Base-by-base conservation (phyloP, 2,329 filamentous ascomycete genomes). In the Penicillium sp. region DNA sequence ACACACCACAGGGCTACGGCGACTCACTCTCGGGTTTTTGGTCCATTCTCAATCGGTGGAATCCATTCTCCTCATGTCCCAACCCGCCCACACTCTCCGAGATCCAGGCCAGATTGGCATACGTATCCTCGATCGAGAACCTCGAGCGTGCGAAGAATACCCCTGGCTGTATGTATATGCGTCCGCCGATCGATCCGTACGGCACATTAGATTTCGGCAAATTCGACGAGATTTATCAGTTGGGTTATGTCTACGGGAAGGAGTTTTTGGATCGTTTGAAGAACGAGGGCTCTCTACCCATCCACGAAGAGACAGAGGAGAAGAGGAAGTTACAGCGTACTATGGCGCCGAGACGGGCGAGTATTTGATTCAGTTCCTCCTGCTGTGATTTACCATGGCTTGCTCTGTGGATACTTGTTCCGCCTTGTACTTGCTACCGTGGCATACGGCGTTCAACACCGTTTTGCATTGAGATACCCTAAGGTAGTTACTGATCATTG, bases 41-140 rank as follows among this genome's bases (percentile, higher is more conserved):
- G 95, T 91, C 93, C 0, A 88, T 95, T 40, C 77, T 93, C 67
- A 99, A 99, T 71, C 86, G 95, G 42, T 99, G 94, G 94, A 99
- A 99, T 65, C 93, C 94, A 0, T 92, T 99, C 72, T 95, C 91
- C 1, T 82, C 84, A 1, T 87, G 87, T 56, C 90, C 94, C 1
- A 99, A 99, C 65, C 94, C 94, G 7, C 94, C 94, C 0, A 97
- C 94, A 0, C 79, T 99, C 10, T 92, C 91, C 0, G 94, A 99
- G 74, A 99, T 99, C 58, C 95, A 99, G 77, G 93, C 91, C 5
- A 84, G 94, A 1, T 82, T 99, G 6, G 94, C 94, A 0, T 99
- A 99, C 68, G 94, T 99, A 43, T 94, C 89, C 5, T 95, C 90
- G 51, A 91, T 97, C 11, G 94, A 97, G 71, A 94, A 94, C 23